Evolutionary conservation across 1,139 yeast genomes (phyloP).

Genomic region (Williopsis jadinii): DNA sequence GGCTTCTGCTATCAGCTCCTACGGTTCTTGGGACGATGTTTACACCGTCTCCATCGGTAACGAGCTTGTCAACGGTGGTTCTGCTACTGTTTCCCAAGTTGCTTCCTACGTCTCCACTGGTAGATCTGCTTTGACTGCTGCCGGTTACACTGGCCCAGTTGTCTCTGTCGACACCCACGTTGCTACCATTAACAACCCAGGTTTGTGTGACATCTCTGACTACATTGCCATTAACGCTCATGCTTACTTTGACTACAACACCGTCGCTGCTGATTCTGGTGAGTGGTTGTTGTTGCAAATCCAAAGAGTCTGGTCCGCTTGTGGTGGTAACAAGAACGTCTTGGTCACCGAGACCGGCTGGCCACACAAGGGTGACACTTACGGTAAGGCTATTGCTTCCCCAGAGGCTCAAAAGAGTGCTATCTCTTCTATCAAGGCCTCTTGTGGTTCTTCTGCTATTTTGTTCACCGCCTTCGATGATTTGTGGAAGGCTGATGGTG

Average conservation of each 20-base stretch:
- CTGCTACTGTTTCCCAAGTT: constrained; percentile 53
- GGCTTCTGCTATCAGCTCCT: constrained; percentile 43
- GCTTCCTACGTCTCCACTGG: constrained; percentile 48
- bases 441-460: constrained; percentile 49
- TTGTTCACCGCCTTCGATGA: constrained; percentile 72
- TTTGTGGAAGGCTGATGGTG: constrained; percentile 70
- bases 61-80: constrained; percentile 68
- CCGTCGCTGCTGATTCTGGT: constrained; percentile 61
- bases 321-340: constrained; percentile 53
- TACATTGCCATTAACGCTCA: constrained; percentile 79
- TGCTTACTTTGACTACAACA: constrained; percentile 71
- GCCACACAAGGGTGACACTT: constrained; percentile 66
- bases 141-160: constrained; percentile 63
- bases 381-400: constrained; percentile 69
- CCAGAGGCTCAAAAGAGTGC: constrained; percentile 55
- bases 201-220: constrained; percentile 62
- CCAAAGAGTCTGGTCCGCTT: constrained; percentile 56
- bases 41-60: constrained; percentile 75
- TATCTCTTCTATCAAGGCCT: constrained; percentile 44
- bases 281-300: constrained; percentile 63
- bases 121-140: constrained; percentile 51
- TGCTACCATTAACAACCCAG: constrained; percentile 67
- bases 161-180: constrained; percentile 77
- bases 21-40: constrained; percentile 66
- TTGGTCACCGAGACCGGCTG: constrained; percentile 75